Percentiles rank a stretch among this genome's conserved stretches.
These are phyloP conservation scores for Linderniella brevidens DNA, from an alignment of 257 asterid genomes.

Conservation along the genomic window DNA sequence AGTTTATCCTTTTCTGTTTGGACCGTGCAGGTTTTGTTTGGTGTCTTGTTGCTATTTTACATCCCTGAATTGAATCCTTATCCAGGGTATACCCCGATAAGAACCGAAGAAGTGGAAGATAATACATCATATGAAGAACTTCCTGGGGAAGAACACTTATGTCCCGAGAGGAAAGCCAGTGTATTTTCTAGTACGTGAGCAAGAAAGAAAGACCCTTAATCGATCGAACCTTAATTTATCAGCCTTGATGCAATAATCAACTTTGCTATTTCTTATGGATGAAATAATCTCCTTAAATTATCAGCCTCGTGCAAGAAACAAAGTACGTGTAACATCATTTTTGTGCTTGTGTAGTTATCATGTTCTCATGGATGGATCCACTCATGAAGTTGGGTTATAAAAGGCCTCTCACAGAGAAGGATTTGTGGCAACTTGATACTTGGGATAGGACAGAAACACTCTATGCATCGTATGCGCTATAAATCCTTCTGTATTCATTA, in stretches of 20 bases:
- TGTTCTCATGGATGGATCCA: constrained; percentile 66
- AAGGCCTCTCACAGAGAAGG: constrained; percentile 89
- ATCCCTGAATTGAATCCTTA: constrained; percentile 74
- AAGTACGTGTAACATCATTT: constrained; percentile 4
- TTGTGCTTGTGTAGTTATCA: constrained; percentile 30
- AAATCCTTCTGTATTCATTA: constrained; percentile 2
- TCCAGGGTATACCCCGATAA: constrained; percentile 67
- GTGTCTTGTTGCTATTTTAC: constrained; percentile 59
- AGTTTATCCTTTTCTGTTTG: constrained; percentile 1
- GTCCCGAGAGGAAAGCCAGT: constrained; percentile 82
- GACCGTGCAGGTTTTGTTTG: constrained; percentile 57
- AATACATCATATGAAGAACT: constrained; percentile 68
- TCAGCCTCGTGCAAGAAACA: too few relatives aligned
- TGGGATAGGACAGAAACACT: constrained; percentile 95
- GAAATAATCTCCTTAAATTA: too few relatives aligned
- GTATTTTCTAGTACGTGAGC: constrained; percentile 55
- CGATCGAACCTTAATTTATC: not conserved
- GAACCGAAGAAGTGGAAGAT: constrained; percentile 30
- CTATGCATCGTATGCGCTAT: constrained; percentile 37
- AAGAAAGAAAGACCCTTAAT: not conserved
- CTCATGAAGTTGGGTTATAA: constrained; percentile 76
- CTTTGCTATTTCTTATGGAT: too few relatives aligned
- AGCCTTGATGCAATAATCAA: constrained; percentile 4
- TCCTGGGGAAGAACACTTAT: constrained; percentile 69
- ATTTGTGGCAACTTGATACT: constrained; percentile 90